phyloP scores from a whole-genome alignment of 805 yeast genomes.

The Saccharomycopsis sp. region DNA sequence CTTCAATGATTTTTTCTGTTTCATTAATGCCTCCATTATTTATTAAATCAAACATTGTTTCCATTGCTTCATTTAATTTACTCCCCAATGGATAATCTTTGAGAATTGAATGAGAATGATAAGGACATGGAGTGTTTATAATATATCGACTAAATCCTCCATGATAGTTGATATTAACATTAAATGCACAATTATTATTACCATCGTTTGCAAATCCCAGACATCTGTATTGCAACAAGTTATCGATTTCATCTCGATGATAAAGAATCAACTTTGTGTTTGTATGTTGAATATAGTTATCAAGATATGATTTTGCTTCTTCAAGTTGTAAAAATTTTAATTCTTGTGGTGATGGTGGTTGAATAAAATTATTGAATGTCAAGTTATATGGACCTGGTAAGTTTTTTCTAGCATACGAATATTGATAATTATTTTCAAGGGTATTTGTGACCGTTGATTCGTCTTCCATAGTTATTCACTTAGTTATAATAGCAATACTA shows the following conservation, averaged over 20 bases:
- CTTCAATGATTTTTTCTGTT: background rate
- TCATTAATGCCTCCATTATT: constrained; percentile 2
- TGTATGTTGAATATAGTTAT: constrained; percentile 11
- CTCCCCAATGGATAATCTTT: background rate
- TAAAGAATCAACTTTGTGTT: constrained; percentile 10
- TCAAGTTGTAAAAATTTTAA: constrained; percentile 8
- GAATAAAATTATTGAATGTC: background rate
- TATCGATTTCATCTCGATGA: constrained; percentile 10
- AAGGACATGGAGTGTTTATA: constrained; percentile 10
- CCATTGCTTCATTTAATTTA: constrained; percentile 2
- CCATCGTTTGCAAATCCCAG: constrained; percentile 2
- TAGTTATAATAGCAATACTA: background rate
- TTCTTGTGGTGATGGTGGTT: constrained; percentile 15
- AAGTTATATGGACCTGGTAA: background rate
- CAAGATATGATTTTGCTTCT: constrained; percentile 9
- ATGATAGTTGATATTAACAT: constrained; percentile 9
- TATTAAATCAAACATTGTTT: constrained; percentile 4
- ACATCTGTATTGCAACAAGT: constrained; percentile 12
- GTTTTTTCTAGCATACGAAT: background rate
- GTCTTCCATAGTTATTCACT: background rate
- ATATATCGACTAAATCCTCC: constrained; percentile 3
- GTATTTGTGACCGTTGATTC: background rate
- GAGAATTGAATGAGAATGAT: constrained; percentile 11
- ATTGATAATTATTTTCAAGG: background rate
- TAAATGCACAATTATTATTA: constrained; percentile 10